Percentiles rank a stretch among this genome's conserved stretches.
These are phyloP conservation scores for Microdochium nivale DNA, from an alignment of 2,329 filamentous ascomycete species.

Conservation along the genomic window DNA sequence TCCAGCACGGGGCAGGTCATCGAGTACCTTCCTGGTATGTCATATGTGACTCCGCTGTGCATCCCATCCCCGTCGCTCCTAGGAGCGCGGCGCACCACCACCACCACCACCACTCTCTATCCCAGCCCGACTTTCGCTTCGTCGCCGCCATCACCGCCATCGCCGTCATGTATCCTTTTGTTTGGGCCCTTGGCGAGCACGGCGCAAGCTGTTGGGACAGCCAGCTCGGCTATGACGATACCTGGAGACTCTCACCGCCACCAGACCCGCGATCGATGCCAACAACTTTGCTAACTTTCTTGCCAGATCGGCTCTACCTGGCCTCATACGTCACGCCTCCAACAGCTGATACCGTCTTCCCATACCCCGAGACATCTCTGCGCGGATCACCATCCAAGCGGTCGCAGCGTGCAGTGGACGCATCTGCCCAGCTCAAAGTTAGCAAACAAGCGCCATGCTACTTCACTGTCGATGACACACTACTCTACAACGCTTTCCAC, in stretches of 20 bases:
- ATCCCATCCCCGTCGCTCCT: no score
- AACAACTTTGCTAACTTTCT: conserved; percentile 26
- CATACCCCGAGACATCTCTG: conserved; percentile 54
- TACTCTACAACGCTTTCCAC: conserved; percentile 97
- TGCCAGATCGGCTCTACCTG: conserved; percentile 83
- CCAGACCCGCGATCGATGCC: conserved; percentile 11
- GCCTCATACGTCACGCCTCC: conserved; percentile 83
- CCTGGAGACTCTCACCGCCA: conserved; percentile 3
- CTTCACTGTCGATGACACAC: conserved; percentile 86
- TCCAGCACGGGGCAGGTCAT: conserved; percentile 79
- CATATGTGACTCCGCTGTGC: background rate
- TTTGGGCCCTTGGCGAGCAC: background rate
- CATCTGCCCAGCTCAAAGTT: conserved; percentile 35
- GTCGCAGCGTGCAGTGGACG: conserved; percentile 56
- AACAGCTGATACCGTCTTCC: conserved; percentile 74
- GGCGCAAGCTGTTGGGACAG: background rate
- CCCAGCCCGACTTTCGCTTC: conserved; percentile 4
- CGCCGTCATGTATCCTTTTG: conserved; percentile 6
- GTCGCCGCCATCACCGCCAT: no score
- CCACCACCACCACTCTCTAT: no score
- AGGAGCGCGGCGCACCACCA: conserved; percentile 1
- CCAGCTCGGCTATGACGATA: background rate
- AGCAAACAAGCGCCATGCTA: conserved; percentile 66
- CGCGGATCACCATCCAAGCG: conserved; percentile 67
- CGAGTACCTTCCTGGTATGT: conserved; percentile 88